Conservation (phyloP, 2,329 filamentous ascomycete species). For the Alternaria ventricosa region DNA sequence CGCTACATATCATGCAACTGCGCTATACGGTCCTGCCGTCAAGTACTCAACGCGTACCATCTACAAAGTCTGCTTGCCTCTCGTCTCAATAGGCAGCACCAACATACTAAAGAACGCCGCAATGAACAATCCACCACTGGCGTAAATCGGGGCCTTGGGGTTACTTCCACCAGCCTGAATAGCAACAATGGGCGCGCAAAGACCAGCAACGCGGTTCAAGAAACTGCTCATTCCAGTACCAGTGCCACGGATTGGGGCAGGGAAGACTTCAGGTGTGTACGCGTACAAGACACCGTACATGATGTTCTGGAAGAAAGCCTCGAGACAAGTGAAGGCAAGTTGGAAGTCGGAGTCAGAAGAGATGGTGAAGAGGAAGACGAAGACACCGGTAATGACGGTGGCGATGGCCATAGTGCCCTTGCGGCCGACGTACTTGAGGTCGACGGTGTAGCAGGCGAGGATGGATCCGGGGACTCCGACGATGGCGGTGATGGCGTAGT, state of each 20-base stretch:
- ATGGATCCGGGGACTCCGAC: constrained; percentile 79
- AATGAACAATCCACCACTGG: constrained; percentile 52
- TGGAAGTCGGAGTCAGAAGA: constrained; percentile 64
- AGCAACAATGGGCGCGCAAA: constrained; percentile 73
- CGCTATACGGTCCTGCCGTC: neutral
- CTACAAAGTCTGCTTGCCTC: constrained; percentile 52
- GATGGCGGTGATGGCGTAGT: constrained; percentile 81
- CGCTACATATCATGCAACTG: neutral
- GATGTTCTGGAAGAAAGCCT: constrained; percentile 69
- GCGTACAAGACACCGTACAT: constrained; percentile 75
- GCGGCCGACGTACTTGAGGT: constrained; percentile 73
- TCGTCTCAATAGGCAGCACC: constrained; percentile 53
- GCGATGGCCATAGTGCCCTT: constrained; percentile 74
- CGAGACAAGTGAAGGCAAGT: constrained; percentile 70
- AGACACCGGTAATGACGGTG: constrained; percentile 70
- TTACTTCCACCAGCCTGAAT: constrained; percentile 48
- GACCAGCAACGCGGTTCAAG: constrained; percentile 70
- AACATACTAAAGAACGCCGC: constrained; percentile 53
- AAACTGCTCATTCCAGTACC: constrained; percentile 76
- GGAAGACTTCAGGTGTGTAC: constrained; percentile 79
- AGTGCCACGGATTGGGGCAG: constrained; percentile 72
- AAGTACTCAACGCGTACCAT: neutral
- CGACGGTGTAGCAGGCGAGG: constrained; percentile 75
- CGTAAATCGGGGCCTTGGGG: constrained; percentile 53
- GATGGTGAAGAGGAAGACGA: constrained; percentile 70